phyloP scores from a whole-genome alignment of 73 alveolate species.

The Blepharisma japonicum region DNA sequence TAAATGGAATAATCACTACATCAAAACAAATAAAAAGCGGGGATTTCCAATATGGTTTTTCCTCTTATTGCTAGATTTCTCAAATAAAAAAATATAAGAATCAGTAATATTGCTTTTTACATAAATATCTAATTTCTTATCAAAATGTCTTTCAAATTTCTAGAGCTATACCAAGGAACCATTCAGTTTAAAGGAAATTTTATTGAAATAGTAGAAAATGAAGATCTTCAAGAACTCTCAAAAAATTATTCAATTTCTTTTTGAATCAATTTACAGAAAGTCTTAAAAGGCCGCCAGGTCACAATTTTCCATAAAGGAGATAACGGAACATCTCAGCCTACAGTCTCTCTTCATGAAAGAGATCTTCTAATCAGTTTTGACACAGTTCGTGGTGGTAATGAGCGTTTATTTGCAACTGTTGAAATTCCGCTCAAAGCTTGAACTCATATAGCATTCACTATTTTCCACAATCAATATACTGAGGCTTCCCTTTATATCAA shows the following conservation, averaged over 20 bases:
- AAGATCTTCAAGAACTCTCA: slow-evolving; percentile 4
- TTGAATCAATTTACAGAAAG: neutral
- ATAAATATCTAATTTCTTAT: too few relatives aligned
- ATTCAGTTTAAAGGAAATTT: neutral
- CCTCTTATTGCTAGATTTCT: too few relatives aligned
- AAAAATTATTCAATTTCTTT: neutral
- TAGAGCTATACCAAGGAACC: neutral
- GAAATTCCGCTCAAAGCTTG: slow-evolving; percentile 11
- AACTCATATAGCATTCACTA: neutral
- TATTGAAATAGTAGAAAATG: neutral
- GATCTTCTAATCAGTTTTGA: neutral
- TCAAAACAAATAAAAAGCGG: too few relatives aligned
- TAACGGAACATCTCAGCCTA: neutral
- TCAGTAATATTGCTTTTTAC: too few relatives aligned
- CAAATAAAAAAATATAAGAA: too few relatives aligned
- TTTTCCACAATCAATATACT: slow-evolving; percentile 35
- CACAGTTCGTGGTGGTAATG: slow-evolving; percentile 23
- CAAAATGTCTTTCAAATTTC: slow-evolving; percentile 5
- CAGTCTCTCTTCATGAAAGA: neutral
- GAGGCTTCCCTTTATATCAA: slow-evolving; percentile 59
- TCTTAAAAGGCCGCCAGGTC: neutral
- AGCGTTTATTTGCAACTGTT: neutral
- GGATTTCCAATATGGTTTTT: too few relatives aligned
- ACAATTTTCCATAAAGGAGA: neutral
- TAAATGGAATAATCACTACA: too few relatives aligned